These are phyloP conservation scores for Ustilago shanxiensis DNA, from an alignment of 1,284 basidiomycete species.

Conservation along the genomic window DNA sequence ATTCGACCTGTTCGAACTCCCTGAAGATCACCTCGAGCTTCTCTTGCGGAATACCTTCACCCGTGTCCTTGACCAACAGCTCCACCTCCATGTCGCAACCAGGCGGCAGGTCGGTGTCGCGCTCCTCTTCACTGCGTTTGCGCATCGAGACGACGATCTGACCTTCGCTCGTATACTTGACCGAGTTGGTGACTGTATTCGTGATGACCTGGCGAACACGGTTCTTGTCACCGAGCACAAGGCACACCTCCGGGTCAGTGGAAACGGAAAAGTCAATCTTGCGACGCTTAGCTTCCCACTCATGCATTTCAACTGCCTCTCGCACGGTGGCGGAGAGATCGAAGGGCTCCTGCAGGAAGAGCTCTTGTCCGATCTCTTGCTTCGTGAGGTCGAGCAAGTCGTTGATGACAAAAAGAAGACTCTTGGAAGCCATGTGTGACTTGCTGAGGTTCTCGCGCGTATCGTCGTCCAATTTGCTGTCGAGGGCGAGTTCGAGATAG, in stretches of 20 bases:
- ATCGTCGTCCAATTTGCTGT: conserved; percentile 81
- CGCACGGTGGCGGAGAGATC: conserved; percentile 78
- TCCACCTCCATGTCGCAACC: conserved; percentile 75
- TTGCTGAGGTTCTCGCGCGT: conserved; percentile 83
- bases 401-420: conserved; percentile 77
- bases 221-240: conserved; percentile 74
- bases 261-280: conserved; percentile 78
- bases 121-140: conserved; percentile 55
- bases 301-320: conserved; percentile 76
- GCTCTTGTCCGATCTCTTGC: conserved; percentile 83
- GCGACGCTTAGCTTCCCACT: conserved; percentile 79
- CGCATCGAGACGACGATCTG: conserved; percentile 78
- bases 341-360: conserved; percentile 85
- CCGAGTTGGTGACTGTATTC: conserved; percentile 84
- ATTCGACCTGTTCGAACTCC: conserved; percentile 86
- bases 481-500: conserved; percentile 83
- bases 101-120: conserved; percentile 36
- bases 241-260: conserved; percentile 73
- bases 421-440: conserved; percentile 85
- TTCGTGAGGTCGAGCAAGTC: conserved; percentile 86
- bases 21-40: conserved; percentile 86
- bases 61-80: conserved; percentile 82
- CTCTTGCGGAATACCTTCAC: conserved; percentile 79
- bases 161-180: conserved; percentile 79
- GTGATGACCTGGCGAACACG: conserved; percentile 86